Base-by-base conservation (phyloP, 306 rosid species). In the Dalbergia cochinchinensis region DNA sequence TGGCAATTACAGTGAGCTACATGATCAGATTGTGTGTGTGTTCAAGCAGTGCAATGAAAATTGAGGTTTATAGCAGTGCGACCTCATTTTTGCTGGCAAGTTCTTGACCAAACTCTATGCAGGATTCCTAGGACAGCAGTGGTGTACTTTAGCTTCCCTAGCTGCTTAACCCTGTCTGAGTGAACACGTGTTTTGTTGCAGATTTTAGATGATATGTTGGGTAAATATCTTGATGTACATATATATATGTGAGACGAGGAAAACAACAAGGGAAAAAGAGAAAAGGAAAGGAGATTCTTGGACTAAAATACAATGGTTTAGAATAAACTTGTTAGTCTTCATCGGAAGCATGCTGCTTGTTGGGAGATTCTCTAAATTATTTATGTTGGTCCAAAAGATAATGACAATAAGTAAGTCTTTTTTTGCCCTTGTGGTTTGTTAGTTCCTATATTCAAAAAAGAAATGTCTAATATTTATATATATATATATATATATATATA, bases 171-270 rank as follows among this genome's bases (percentile, higher is more conserved):
- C 79, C 57, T 73, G 83, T 72, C 33, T 68, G 77, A 70, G 70
- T 74, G 85, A 65, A 64, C 80, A 83, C 85, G 82, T 86, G 74
- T 72, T 83, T 82, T 83, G 80, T 76, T 75, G 77, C 86, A 83
- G 80, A 76, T 73, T 79, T 68, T 83, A 82, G 86, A 66, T 79
- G 78, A 80, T 77, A 67, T 79, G 68, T 78, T 59, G 48, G 66
- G 88, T 68, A 77, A 72, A 81, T 86, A 85, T 80, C 83, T 83
- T 53, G 65, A 16, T 87, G 91, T 87, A 84, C 80, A 48, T 77
- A 35, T 34, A 82, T 71, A 67, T 65, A 61, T 71, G 65, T 47
- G 82, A 75, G 73, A 80, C 45, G 37, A 69, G 80, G 64, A 82
- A 73, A 87, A 84, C 76, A 77, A 74, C 54, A 69, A 74, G 77